These are phyloP conservation scores for Candida mattraensis DNA, from an alignment of 805 yeast species.

Conservation along the genomic window DNA sequence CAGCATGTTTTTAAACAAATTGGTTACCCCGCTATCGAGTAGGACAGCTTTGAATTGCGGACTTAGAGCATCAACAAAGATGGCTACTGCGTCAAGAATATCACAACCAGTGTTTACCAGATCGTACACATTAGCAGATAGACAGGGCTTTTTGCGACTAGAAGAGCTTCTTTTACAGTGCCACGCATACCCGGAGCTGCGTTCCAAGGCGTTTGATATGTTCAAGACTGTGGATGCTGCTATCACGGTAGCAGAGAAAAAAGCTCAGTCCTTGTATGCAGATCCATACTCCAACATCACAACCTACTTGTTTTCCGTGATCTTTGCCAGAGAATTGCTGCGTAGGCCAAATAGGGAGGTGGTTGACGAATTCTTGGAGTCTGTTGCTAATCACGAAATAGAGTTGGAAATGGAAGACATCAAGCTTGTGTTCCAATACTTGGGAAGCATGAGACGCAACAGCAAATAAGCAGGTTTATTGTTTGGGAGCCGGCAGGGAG, in stretches of 20 bases:
- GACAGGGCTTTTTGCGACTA: slow-evolving; percentile 15
- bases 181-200: slow-evolving; percentile 16
- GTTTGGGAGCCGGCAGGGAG: background rate
- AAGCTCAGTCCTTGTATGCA: slow-evolving; percentile 11
- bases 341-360: slow-evolving; percentile 14
- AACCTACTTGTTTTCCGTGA: slow-evolving; percentile 11
- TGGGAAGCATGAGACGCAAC: slow-evolving; percentile 12
- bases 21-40: too few species aligned
- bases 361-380: slow-evolving; percentile 15
- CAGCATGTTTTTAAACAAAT: too few species aligned
- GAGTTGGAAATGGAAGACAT: slow-evolving; percentile 14
- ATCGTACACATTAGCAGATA: slow-evolving; percentile 9
- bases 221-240: slow-evolving; percentile 14
- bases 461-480: background rate
- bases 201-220: slow-evolving; percentile 16
- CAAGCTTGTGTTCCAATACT: slow-evolving; percentile 13
- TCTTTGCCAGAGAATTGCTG: slow-evolving; percentile 12
- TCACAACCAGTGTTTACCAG: slow-evolving; percentile 9
- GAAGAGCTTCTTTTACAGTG: slow-evolving; percentile 18
- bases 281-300: slow-evolving; percentile 9
- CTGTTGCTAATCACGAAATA: slow-evolving; percentile 11
- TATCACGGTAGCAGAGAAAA: slow-evolving; percentile 14
- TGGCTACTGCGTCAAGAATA: too few species aligned
- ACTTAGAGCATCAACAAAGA: too few species aligned
- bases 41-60: too few species aligned